Evolutionary conservation across 257 asterid species (phyloP).

Genomic region (Catharanthus roseus): DNA sequence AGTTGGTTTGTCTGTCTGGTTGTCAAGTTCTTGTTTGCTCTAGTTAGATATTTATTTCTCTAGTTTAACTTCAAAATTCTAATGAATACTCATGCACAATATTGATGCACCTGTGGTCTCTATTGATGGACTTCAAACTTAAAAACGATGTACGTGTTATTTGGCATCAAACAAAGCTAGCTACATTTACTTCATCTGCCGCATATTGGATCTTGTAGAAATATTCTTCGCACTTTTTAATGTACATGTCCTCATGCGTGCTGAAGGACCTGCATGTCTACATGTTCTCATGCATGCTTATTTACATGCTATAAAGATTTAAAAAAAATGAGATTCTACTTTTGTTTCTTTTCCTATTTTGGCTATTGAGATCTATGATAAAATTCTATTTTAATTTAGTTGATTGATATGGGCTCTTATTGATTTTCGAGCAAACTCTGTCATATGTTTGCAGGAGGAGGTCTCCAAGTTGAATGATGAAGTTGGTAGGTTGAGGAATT

Average conservation of each 20-base stretch:
- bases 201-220: neutral
- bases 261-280: neutral
- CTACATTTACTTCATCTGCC: neutral
- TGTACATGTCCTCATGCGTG: neutral
- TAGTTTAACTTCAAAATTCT: neutral
- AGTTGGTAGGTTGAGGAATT: slow-evolving; percentile 48
- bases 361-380: too few relatives aligned
- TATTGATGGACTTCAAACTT: neutral
- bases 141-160: neutral
- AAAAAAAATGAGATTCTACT: neutral
- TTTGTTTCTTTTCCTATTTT: neutral
- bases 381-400: neutral
- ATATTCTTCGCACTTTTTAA: neutral
- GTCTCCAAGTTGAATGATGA: slow-evolving; percentile 60
- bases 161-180: neutral
- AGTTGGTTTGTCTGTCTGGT: neutral
- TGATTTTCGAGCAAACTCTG: neutral
- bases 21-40: neutral
- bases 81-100: neutral
- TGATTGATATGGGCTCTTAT: neutral
- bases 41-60: neutral
- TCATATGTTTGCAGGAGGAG: slow-evolving; percentile 57
- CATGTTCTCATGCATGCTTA: neutral
- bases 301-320: neutral
- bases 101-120: neutral